A percentile compares a stretch with the other conserved stretches of the same genome.
These are phyloP conservation scores for Eutrema heterophyllum DNA, from an alignment of 345 rosid genomes.

Conservation along the genomic window DNA sequence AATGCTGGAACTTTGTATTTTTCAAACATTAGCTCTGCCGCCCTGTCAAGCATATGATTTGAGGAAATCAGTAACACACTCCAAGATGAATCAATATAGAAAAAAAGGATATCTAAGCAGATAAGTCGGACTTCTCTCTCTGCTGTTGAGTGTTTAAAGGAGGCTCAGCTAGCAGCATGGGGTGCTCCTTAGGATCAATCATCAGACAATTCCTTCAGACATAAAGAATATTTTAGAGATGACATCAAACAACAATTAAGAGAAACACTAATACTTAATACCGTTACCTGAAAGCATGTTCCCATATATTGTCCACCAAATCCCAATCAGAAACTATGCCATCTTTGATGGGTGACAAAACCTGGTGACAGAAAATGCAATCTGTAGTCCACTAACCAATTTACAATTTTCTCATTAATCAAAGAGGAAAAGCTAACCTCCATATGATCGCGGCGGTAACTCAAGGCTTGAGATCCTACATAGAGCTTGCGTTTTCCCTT, in stretches of 20 bases:
- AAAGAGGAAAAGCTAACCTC: constrained; percentile 51
- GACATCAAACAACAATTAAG: constrained; percentile 1
- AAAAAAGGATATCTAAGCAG: not conserved
- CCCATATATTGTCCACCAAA: constrained; percentile 92
- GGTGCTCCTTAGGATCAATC: constrained; percentile 98
- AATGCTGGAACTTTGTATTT: constrained; percentile 94
- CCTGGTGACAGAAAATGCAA: constrained; percentile 34
- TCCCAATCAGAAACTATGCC: constrained; percentile 97
- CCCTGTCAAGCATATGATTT: constrained; percentile 46
- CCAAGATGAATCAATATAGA: not conserved
- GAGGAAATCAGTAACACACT: constrained; percentile 21
- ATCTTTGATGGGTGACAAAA: constrained; percentile 83
- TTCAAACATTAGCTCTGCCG: constrained; percentile 95
- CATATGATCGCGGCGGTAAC: constrained; percentile 87
- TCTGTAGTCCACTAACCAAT: not conserved
- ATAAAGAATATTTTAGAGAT: not conserved
- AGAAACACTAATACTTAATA: not conserved
- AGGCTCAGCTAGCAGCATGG: constrained; percentile 97
- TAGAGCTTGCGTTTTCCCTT: constrained; percentile 74
- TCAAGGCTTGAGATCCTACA: constrained; percentile 89
- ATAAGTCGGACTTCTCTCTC: constrained; percentile 68
- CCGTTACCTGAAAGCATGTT: constrained; percentile 80
- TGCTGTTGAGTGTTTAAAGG: constrained; percentile 82
- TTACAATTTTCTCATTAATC: not conserved
- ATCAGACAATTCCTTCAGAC: constrained; percentile 72